Percentiles rank a stretch among this genome's conserved stretches.
Evolutionary conservation across 495 filamentous ascomycete species (phyloP).

Genomic region (Lophium mytilinum): DNA sequence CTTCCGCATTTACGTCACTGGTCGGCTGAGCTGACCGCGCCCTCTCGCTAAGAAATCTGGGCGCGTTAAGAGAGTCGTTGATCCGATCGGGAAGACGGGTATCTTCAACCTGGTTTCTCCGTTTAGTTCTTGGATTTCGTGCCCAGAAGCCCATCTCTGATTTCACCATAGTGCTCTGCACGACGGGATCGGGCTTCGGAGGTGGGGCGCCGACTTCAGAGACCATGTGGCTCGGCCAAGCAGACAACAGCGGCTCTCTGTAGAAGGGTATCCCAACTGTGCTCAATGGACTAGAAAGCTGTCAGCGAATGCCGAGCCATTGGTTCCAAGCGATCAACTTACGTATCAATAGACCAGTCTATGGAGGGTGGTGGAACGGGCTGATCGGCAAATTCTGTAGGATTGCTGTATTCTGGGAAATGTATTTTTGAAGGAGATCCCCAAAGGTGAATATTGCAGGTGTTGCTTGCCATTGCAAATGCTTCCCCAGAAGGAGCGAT

Average conservation of each 20-base stretch:
- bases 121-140: conserved; percentile 62
- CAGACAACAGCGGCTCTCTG: conserved; percentile 74
- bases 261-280: conserved; percentile 90
- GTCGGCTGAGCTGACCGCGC: conserved; percentile 52
- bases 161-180: conserved; percentile 57
- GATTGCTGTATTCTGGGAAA: conserved; percentile 75
- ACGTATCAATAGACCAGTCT: conserved; percentile 65
- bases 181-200: conserved; percentile 61
- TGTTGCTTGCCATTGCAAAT: conserved; percentile 69
- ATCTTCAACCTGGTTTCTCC: conserved; percentile 77
- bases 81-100: conserved; percentile 49
- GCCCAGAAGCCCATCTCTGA: conserved; percentile 67
- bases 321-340: conserved; percentile 26
- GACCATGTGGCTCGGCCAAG: conserved; percentile 75
- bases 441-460: conserved; percentile 79
- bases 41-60: conserved; percentile 91
- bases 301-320: not conserved
- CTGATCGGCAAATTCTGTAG: conserved; percentile 68
- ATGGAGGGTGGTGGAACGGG: conserved; percentile 43
- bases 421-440: conserved; percentile 82
- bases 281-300: conserved; percentile 58
- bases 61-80: conserved; percentile 50
- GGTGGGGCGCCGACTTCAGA: conserved; percentile 82
- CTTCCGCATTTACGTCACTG: conserved; percentile 36
- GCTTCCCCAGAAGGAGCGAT: conserved; percentile 88